phyloP scores from a whole-genome alignment of 345 rosid species.

The Ceriops zippeliana region DNA sequence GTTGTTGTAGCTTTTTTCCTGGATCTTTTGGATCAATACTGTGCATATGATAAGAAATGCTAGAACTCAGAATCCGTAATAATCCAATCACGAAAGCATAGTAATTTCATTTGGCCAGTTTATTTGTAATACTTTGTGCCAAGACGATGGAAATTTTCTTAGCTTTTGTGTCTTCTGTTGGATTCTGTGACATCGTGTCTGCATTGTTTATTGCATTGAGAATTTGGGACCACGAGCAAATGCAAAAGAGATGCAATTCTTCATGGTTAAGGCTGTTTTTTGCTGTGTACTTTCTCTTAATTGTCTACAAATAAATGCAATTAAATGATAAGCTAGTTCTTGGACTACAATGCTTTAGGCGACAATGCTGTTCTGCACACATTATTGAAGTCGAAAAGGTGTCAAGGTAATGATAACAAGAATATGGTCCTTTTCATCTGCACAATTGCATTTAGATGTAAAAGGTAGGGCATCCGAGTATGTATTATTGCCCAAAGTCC shows the following conservation, averaged over 20 bases:
- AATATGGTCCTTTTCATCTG: neutral
- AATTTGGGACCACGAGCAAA: neutral
- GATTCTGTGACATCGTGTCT: neutral
- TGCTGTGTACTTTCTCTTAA: neutral
- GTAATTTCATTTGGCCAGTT: no score
- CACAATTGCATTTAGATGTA: neutral
- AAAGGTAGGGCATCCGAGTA: neutral
- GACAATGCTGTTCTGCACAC: neutral
- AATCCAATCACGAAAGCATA: no score
- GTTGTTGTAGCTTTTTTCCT: no score
- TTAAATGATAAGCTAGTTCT: neutral
- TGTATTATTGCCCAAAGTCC: no score
- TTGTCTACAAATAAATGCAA: neutral
- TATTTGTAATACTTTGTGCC: neutral
- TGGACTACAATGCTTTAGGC: neutral
- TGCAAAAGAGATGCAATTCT: neutral
- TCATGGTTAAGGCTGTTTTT: neutral
- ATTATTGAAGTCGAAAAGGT: neutral
- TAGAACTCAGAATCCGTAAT: no score
- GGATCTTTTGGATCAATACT: no score
- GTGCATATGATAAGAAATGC: no score
- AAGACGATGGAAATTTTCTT: neutral
- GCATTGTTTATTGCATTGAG: neutral
- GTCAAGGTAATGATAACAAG: neutral
- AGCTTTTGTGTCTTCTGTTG: neutral